A percentile compares a stretch with the other conserved stretches of the same genome.
These are phyloP conservation scores for Fusarium sp. DNA, from an alignment of 2,329 filamentous ascomycete genomes.

Conservation along the genomic window DNA sequence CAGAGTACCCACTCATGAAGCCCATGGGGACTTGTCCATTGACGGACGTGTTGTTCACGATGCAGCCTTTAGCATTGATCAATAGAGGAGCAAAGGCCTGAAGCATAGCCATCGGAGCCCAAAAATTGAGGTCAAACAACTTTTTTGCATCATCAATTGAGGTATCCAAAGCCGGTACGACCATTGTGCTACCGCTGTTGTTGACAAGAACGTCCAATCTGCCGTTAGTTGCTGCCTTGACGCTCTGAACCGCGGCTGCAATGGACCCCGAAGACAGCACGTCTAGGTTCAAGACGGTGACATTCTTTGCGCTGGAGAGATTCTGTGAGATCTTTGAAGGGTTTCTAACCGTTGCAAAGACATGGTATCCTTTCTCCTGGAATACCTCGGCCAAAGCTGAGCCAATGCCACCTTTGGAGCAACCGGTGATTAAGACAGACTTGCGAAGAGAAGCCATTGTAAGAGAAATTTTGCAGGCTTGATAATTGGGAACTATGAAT, in stretches of 20 bases:
- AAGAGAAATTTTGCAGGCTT: neutral
- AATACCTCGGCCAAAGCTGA: constrained; percentile 28
- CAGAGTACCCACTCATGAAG: constrained; percentile 8
- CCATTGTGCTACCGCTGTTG: constrained; percentile 34
- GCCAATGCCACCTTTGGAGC: constrained; percentile 47
- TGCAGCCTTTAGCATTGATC: constrained; percentile 48
- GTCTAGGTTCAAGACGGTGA: constrained; percentile 51
- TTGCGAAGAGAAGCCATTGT: constrained; percentile 26
- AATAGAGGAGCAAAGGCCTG: constrained; percentile 56
- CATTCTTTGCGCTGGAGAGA: constrained; percentile 36
- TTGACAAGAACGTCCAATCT: constrained; percentile 45
- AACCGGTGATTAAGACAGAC: constrained; percentile 48
- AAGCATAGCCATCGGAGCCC: constrained; percentile 54
- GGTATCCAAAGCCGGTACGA: constrained; percentile 46
- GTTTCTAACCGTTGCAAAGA: constrained; percentile 53
- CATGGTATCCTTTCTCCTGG: constrained; percentile 46
- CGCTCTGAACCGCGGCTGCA: constrained; percentile 35
- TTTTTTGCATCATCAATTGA: constrained; percentile 30
- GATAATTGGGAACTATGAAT: neutral
- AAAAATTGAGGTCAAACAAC: constrained; percentile 58
- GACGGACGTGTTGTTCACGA: constrained; percentile 41
- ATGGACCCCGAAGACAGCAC: constrained; percentile 49
- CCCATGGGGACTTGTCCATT: constrained; percentile 8
- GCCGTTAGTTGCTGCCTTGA: constrained; percentile 35
- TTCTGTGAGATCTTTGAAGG: constrained; percentile 47